Conservation (phyloP, 257 asterid genomes). For the Catharanthus roseus region DNA sequence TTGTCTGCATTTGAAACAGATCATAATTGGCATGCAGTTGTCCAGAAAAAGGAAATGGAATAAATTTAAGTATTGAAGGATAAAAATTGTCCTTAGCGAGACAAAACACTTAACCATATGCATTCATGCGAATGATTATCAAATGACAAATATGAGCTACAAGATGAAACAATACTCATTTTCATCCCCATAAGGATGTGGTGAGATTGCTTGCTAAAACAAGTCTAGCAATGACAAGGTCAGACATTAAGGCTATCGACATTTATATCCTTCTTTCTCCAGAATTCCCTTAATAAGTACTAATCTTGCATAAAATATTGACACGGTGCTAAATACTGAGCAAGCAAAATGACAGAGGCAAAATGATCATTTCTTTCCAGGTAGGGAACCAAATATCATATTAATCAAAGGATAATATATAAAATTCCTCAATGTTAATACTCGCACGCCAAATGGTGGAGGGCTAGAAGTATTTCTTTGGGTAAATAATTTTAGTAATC, state of each 20-base stretch:
- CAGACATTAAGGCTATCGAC: neutral
- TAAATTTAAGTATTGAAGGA: neutral
- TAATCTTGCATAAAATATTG: neutral
- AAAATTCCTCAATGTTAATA: neutral
- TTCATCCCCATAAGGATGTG: neutral
- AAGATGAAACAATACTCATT: neutral
- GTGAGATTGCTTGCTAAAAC: neutral
- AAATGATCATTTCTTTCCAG: neutral
- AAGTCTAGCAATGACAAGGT: neutral
- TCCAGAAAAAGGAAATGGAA: neutral
- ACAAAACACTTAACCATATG: neutral
- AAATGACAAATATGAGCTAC: neutral
- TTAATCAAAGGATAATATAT: neutral
- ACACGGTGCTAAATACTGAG: neutral
- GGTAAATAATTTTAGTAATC: too few species aligned
- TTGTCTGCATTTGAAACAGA: constrained; percentile 52
- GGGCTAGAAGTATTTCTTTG: too few species aligned
- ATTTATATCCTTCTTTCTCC: neutral
- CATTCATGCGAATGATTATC: neutral
- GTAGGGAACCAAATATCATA: neutral
- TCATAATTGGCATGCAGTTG: constrained; percentile 11
- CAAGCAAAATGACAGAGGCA: neutral
- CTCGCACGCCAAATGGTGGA: neutral
- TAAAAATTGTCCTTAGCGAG: neutral
- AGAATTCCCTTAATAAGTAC: neutral